phyloP scores from a whole-genome alignment of 306 rosid species.

The Acacia melanoxylon region DNA sequence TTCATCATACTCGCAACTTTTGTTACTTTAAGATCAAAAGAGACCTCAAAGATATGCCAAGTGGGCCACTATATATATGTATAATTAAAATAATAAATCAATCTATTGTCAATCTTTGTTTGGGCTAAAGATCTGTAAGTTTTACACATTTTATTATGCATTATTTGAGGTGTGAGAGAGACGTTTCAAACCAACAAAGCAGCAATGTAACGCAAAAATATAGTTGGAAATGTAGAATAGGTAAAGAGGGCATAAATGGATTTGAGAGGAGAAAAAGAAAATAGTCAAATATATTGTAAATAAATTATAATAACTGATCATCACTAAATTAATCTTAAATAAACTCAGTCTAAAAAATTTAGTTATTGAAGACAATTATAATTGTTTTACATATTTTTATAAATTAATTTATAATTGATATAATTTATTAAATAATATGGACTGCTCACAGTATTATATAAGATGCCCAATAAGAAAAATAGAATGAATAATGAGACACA shows the following conservation, averaged over 20 bases:
- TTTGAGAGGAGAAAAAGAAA: background rate
- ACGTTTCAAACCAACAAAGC: slow-evolving; percentile 39
- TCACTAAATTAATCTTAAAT: background rate
- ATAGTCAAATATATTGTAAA: background rate
- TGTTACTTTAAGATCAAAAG: slow-evolving; percentile 83
- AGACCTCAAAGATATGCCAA: slow-evolving; percentile 47
- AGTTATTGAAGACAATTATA: background rate
- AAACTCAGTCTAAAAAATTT: background rate
- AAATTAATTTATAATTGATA: background rate
- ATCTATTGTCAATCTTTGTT: background rate
- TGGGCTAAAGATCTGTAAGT: background rate
- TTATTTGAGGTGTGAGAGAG: slow-evolving; percentile 37
- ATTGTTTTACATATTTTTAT: background rate
- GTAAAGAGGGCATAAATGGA: slow-evolving; percentile 49
- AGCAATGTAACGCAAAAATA: slow-evolving; percentile 40
- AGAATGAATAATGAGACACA: background rate
- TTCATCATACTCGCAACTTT: slow-evolving; percentile 64
- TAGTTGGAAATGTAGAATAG: slow-evolving; percentile 47
- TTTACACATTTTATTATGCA: background rate
- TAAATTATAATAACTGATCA: background rate
- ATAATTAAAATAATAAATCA: background rate
- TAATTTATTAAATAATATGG: background rate
- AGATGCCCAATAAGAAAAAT: background rate
- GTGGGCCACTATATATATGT: slow-evolving; percentile 42
- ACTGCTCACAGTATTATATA: background rate